Base-by-base conservation (phyloP, 495 filamentous ascomycete species). In the Friedmanniomyces simplex region DNA sequence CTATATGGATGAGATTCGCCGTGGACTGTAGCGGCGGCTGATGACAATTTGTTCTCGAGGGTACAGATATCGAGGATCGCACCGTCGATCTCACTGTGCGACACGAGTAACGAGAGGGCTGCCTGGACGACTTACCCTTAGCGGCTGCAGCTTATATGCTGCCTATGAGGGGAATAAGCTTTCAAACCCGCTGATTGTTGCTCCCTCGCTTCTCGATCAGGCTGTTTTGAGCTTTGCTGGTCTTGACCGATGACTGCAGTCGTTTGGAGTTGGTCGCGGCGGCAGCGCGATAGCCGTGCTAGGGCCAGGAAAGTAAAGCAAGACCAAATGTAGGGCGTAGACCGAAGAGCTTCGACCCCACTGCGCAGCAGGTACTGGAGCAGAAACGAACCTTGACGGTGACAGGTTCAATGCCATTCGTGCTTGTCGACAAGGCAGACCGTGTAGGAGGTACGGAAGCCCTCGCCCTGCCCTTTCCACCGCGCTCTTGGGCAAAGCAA, bases 51-150 rank as follows among this genome's bases (percentile, higher is more conserved):
- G 39, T 43, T 16, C 39, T 20, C 5, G 39, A 7, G 25, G 16
- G 20, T 36, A 20, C 49, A 52, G 30, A 20, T 52, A 58, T 58
- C 57, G 47, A 37, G 30, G 34, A 32, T 22, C 8, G 39, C 22
- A 48, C 48, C 52, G 56, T 8, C 6, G 48, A 53, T 58, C 56
- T 11, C n/a, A 20, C 47, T 20, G 37, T 3, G 18, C 30, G 6
- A 24, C 34, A 30, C 56, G 32, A 45, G 26, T 28, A 21, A 42
- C 10, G 21, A 25, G 20, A 22, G 2, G 22, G 20, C 4, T 18
- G 25, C 18, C 21, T n/a, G n/a, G 8, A 34, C 30, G 34, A 58
- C 56, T 53, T 53, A 58, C 48, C 54, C 49, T 48, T 57, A 43
- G 46, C 46, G 39, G 6, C 4, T 32, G 45, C 41, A 47, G 41